Evolutionary conservation across 2,329 filamentous ascomycete genomes (phyloP), one percentile per base, ranked within the genome.

Genomic region (Phaeoacremonium minimum): DNA sequence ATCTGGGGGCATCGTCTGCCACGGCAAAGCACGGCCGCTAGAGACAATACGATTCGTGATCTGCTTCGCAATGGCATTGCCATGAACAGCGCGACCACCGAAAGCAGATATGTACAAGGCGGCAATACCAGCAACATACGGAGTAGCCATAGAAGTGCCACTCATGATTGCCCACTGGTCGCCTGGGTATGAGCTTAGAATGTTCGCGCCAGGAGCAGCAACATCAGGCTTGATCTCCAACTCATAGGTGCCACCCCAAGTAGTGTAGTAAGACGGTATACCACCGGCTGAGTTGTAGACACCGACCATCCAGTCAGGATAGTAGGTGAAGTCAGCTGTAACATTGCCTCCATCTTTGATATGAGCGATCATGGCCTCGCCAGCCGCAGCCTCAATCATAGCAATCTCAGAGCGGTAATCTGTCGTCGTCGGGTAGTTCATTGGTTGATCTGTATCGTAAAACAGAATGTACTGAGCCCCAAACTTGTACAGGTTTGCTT

Each of bases 231-330:
- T 26, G 9, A 26, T 8, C 3, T 26, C 22, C 13, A 63, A 50
- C 34, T 67, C 63, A 38, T 57, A 64, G 4, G 52, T 57, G 3
- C 62, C 57, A 8, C 63, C 63, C 60, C 64, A 67, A 9, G 58
- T 58, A 13, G 57, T 63, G 37, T 52, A 65, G 2, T 49, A 50
- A 35, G 51, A 57, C 14, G 63, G 42, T 11, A 54, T 54, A 6
- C 37, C 32, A 4, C 34, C 31, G 13, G 46, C 35, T 7, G 44
- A 35, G 26, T 48, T 44, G 7, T 32, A 37, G 33, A 49, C 41
- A 7, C 46, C 47, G 11, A 47, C 46, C n/a, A 44, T 35, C 18
- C 46, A 34, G 15, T 42, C 38, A 11, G 30, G 31, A 18, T 43
- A 39, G 2, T 32, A 29, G 1, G 45, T 43, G 12, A 47, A 50